Evolutionary conservation across 257 asterid genomes (phyloP).

Genomic region (Solanum pennellii): DNA sequence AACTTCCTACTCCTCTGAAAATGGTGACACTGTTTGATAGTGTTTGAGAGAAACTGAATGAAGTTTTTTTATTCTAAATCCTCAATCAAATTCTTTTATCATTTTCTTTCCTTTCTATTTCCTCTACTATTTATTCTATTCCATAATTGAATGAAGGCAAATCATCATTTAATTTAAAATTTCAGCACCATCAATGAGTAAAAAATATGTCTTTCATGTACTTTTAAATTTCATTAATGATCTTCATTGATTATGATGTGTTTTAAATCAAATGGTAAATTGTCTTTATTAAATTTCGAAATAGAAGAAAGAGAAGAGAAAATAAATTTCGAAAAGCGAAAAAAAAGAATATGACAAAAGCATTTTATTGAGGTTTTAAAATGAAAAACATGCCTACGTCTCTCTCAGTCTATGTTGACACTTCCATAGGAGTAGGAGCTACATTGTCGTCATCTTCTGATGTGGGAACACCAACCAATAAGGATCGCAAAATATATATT

Average conservation of each 20-base stretch:
- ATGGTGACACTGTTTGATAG: background rate
- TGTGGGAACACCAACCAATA: constrained; percentile 11
- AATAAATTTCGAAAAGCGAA: background rate
- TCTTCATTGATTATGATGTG: background rate
- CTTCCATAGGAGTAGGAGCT: background rate
- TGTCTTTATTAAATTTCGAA: background rate
- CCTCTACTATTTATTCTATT: background rate
- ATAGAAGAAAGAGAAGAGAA: background rate
- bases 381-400: constrained; percentile 31
- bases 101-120: background rate
- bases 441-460: background rate
- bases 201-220: background rate
- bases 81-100: background rate
- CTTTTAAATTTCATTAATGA: background rate
- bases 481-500: constrained; percentile 54
- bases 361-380: background rate
- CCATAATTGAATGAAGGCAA: background rate
- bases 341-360: background rate
- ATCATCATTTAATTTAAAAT: background rate
- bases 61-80: constrained; percentile 18
- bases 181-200: background rate
- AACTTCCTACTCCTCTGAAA: background rate
- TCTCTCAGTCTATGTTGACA: constrained; percentile 20
- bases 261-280: background rate
- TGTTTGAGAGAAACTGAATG: constrained; percentile 16